Evolutionary conservation across 164 flowering plant species (phyloP), one percentile per base, ranked within the genome.

Genomic region (Chimonanthus salicifolius): DNA sequence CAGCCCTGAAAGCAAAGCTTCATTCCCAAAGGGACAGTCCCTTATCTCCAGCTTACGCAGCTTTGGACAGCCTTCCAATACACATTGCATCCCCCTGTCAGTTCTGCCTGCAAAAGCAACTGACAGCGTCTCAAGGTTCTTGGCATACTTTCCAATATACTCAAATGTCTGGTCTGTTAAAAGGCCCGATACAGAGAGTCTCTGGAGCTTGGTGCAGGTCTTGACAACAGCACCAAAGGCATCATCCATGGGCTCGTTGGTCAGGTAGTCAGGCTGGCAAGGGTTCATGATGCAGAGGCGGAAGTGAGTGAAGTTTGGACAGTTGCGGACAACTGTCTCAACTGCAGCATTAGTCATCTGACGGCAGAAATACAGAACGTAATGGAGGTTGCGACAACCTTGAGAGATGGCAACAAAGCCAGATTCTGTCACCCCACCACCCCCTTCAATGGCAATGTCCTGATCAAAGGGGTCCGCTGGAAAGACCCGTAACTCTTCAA

Each of bases 71-170:
- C 98, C 98, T 58, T 21, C 74, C 43, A 91, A 80, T 51, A 93
- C 90, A 79, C 79, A 83, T 76, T 87, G 84, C 90, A 93, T 85
- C 15, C 84, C 92, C 84, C 74, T 18, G 72, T 91, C 92, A 71
- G 88, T 87, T 50, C 84, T 80, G 1, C 98, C 98, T 64, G 97
- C 94, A 81, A 93, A 93, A 21, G 97, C 98, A 46, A 93, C 88
- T 2, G 97, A 91, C 47, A 93, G 89, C 8, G 86, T 87, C 79
- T 87, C 89, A 45, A 91, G 78, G 62, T 84, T 88, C 72, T 88
- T 88, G 4, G 92, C 98, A 81, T 89, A 85, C 68, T 74, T 83
- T 16, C 94, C 98, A 60, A 88, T 91, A 71, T 88, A 88, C 74
- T 86, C 90, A 77, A 93, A 93, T 9, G 90, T 78, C 67, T 71